Evolutionary conservation across 2,329 filamentous ascomycete species (phyloP).

Genomic region (Aspergillus costaricaensis): DNA sequence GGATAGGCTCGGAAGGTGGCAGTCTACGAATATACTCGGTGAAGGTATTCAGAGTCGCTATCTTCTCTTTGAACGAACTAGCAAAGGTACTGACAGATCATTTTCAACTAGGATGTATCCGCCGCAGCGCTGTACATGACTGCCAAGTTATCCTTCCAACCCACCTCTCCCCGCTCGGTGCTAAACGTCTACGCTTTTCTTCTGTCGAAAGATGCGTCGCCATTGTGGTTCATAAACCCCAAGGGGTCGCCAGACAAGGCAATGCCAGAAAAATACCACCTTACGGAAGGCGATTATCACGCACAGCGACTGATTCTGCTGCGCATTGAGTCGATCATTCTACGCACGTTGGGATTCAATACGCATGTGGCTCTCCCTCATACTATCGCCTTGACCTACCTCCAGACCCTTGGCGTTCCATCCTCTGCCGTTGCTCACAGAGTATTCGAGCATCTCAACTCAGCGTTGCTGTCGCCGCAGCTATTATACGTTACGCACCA

Average conservation of each 20-base stretch:
- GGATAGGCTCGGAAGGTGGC: slow-evolving; percentile 57
- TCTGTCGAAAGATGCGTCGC: slow-evolving; percentile 59
- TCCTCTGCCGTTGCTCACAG: slow-evolving; percentile 61
- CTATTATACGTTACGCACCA: slow-evolving; percentile 90
- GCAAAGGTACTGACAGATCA: not conserved
- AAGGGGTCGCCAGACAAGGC: slow-evolving; percentile 30
- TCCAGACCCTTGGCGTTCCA: slow-evolving; percentile 80
- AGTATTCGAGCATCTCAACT: slow-evolving; percentile 79
- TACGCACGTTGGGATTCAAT: slow-evolving; percentile 76
- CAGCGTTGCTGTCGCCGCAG: slow-evolving; percentile 81
- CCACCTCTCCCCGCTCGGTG: slow-evolving; percentile 75
- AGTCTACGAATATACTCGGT: slow-evolving; percentile 46
- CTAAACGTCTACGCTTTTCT: slow-evolving; percentile 86
- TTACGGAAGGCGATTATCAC: slow-evolving; percentile 73
- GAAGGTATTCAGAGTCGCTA: slow-evolving; percentile 36
- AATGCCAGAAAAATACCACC: slow-evolving; percentile 62
- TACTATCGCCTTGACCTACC: slow-evolving; percentile 83
- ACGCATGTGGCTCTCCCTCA: slow-evolving; percentile 85
- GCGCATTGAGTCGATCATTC: slow-evolving; percentile 72
- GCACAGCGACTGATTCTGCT: slow-evolving; percentile 66
- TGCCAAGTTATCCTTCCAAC: slow-evolving; percentile 77
- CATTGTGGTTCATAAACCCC: slow-evolving; percentile 49
- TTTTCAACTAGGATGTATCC: slow-evolving; percentile 66
- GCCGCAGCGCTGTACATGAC: slow-evolving; percentile 79
- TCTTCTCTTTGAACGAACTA: not conserved